Evolutionary conservation across 2,329 filamentous ascomycete genomes (phyloP).

Genomic region (Setomelanomma holmii): DNA sequence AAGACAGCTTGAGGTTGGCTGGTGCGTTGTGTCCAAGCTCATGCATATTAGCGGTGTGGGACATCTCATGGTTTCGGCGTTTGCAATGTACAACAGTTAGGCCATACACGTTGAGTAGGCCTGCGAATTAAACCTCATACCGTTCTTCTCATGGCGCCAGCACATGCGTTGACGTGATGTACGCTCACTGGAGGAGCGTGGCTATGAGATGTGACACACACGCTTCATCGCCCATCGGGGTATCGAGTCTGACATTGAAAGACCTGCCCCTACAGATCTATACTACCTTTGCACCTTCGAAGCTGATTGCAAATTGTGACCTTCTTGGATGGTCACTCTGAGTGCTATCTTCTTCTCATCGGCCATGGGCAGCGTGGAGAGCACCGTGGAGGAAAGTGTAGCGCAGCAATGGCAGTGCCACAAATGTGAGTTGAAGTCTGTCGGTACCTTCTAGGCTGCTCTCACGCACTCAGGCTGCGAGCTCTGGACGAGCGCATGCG

Average conservation of each 20-base stretch:
- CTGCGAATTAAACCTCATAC: not conserved
- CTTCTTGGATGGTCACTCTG: too few relatives aligned
- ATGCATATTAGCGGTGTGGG: not conserved
- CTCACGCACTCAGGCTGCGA: not conserved
- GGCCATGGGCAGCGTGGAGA: not conserved
- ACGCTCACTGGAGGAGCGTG: too few relatives aligned
- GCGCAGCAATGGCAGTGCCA: not conserved
- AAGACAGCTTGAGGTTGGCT: not conserved
- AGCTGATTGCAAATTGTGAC: too few relatives aligned
- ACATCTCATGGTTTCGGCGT: not conserved
- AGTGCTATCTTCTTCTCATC: too few relatives aligned
- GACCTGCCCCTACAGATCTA: too few relatives aligned
- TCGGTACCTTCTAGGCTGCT: too few relatives aligned
- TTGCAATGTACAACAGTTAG: not conserved
- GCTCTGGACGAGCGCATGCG: not conserved
- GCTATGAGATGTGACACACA: too few relatives aligned
- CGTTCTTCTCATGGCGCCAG: too few relatives aligned
- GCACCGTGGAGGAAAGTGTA: not conserved
- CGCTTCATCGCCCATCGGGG: too few relatives aligned
- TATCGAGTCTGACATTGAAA: too few relatives aligned
- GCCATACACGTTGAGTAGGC: not conserved
- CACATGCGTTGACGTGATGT: too few relatives aligned
- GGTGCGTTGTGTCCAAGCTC: not conserved
- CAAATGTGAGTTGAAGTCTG: not conserved
- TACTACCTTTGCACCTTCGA: too few relatives aligned